Percentiles rank a stretch among this genome's conserved stretches.
Conservation (phyloP, 2,329 filamentous ascomycete species). For the Fusarium sp. region DNA sequence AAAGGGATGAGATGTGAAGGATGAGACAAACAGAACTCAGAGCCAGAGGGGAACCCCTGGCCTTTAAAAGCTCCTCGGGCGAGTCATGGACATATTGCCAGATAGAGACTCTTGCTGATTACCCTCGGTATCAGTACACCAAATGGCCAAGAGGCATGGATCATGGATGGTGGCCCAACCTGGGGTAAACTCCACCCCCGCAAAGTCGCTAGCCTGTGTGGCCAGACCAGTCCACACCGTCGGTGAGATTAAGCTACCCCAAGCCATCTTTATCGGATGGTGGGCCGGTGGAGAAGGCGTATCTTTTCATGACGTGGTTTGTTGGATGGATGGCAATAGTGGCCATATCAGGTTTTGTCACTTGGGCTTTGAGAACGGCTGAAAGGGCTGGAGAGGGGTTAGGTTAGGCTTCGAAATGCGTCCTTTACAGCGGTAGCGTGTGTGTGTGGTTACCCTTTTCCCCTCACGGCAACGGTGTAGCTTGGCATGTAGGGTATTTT, state of each 20-base stretch:
- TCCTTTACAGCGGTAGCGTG: background rate
- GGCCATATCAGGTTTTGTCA: background rate
- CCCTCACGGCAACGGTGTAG: background rate
- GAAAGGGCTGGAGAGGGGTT: background rate
- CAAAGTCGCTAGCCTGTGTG: slow-evolving; percentile 5
- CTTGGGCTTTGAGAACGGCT: background rate
- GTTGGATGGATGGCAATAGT: background rate
- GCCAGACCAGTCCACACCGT: slow-evolving; percentile 7
- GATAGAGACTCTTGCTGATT: background rate
- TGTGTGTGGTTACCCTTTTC: background rate
- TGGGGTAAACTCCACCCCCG: slow-evolving; percentile 14
- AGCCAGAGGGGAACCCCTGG: background rate
- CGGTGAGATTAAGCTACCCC: background rate
- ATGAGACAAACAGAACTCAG: background rate
- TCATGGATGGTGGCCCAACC: background rate
- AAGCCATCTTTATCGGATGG: background rate
- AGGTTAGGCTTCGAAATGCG: background rate
- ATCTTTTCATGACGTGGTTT: background rate
- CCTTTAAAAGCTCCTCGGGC: background rate
- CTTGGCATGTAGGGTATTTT: background rate
- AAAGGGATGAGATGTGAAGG: background rate
- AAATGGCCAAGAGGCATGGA: background rate
- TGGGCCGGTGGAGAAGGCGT: slow-evolving; percentile 1
- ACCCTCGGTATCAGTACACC: background rate
- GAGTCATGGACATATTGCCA: background rate